Evolutionary conservation across 2,329 filamentous ascomycete species (phyloP), one percentile per base, ranked within the genome.

Genomic region (Chaetomiaceae sp.): DNA sequence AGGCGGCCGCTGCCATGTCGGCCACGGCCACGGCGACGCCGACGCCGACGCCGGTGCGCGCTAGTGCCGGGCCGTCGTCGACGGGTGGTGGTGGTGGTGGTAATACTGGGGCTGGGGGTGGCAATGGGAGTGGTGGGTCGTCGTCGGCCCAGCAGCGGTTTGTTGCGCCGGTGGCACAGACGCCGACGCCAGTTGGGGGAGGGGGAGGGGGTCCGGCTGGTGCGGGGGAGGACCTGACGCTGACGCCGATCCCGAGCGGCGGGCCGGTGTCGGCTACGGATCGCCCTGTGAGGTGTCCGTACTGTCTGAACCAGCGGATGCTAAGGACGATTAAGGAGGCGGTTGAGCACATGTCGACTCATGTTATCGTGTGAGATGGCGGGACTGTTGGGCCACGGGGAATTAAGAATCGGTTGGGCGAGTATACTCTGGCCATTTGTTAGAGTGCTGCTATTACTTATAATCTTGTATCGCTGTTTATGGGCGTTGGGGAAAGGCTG

Each of bases 241-340:
- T 79, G 33, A 79, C 76, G 3, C 76, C 76, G 2, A 78, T 79
- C 38, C 70, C 75, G 22, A 71, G 73, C 14, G 71, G 71, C 14
- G 68, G 64, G 4, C 70, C 73, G 7, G 58, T 74, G 22, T 66
- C 71, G 4, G 61, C 63, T 6, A 65, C 67, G 26, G 73, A 80
- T 29, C 62, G 69, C 17, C 75, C 77, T 2, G 60, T 79, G 22
- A 68, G 77, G 15, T 81, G 78, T 52, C 78, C 78, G 1, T 81
- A 79, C 53, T 81, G 78, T 51, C 70, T 81, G 29, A 81, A 81
- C 53, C 74, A 78, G 55, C 69, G 78, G 6, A 78, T 81, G 76
- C 67, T 81, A 42, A 68, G 76, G 15, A 76, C 70, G 1, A 76
- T 81, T 37, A 80, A 78, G 61, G 78, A 81, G 58, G 75, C 78